Evolutionary conservation across 257 asterid genomes (phyloP), one percentile per base, ranked within the genome.

Genomic region (Salvia splendens): DNA sequence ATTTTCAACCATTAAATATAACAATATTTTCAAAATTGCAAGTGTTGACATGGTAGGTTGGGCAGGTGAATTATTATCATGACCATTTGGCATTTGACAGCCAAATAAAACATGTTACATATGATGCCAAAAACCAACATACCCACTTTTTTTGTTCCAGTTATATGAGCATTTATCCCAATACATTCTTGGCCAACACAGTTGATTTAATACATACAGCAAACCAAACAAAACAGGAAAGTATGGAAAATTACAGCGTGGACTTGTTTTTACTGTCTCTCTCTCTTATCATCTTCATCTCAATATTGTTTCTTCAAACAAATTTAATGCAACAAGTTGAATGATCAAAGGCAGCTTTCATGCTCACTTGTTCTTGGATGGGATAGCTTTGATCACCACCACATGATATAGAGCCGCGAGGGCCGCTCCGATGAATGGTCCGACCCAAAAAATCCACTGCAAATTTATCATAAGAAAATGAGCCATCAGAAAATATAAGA

Each of bases 371-470:
- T 77, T 71, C 75, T 77, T 84, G 82, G 81, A 84, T 55, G 89
- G 89, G 40, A 77, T 81, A 66, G 89, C 89, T 53, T 86, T 73
- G 52, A 84, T 84, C 62, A 84, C 86, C 61, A 84, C 89, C 54
- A 38, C 65, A 65, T 84, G 89, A 74, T 84, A 84, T 12, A 84
- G 65, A 28, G 89, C 89, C 56, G 86, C 86, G 0, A 84, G 80
- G 6, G 82, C 78, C 46, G 90, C 90, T 8, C 90, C 90, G 38
- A 82, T 69, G 82, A 84, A 84, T 59, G 90, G 87, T 80, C 87
- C 87, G 7, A 84, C 90, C 90, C 90, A 84, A 73, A 82, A 84
- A 35, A 84, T 73, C 90, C 90, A 84, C 87, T 84, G 81, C 85
- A 78, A 50, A 24, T 24, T 24, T 12, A 20, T 10, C 56, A 53